Conservation (phyloP, 306 rosid genomes). For the Cucurbita ficifolia region DNA sequence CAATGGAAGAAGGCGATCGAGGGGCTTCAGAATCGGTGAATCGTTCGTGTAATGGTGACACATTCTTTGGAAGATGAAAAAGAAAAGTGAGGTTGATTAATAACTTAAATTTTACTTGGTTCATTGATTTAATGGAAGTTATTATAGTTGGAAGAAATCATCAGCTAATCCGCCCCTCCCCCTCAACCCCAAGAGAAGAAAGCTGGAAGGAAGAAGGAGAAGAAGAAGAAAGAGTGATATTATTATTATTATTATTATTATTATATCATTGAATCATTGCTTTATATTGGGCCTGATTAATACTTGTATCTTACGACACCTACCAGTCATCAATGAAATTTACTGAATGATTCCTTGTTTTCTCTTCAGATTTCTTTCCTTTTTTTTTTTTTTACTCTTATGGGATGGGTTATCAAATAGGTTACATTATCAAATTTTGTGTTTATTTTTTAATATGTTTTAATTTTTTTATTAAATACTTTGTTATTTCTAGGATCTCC, state of each 20-base stretch:
- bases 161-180: conserved; percentile 9
- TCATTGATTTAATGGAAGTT: conserved; percentile 28
- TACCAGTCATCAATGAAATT: conserved; percentile 2
- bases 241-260: too few relatives aligned
- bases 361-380: not conserved
- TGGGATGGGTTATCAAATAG: not conserved
- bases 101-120: conserved; percentile 14
- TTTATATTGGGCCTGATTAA: not conserved
- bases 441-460: too few relatives aligned
- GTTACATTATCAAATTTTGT: too few relatives aligned
- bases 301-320: not conserved
- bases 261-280: not conserved
- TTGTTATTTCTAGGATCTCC: too few relatives aligned
- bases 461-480: too few relatives aligned
- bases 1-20: conserved; percentile 98
- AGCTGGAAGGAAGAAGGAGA: not conserved
- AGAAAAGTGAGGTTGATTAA: conserved; percentile 11
- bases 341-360: not conserved
- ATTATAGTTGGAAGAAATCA: conserved; percentile 17
- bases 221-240: not conserved
- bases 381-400: not conserved
- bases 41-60: conserved; percentile 17
- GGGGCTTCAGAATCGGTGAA: conserved; percentile 91
- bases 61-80: conserved; percentile 33
- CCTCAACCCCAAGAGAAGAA: conserved; percentile 3